Evolutionary conservation across 345 rosid genomes (phyloP).

Genomic region (Rubroshorea leprosula): DNA sequence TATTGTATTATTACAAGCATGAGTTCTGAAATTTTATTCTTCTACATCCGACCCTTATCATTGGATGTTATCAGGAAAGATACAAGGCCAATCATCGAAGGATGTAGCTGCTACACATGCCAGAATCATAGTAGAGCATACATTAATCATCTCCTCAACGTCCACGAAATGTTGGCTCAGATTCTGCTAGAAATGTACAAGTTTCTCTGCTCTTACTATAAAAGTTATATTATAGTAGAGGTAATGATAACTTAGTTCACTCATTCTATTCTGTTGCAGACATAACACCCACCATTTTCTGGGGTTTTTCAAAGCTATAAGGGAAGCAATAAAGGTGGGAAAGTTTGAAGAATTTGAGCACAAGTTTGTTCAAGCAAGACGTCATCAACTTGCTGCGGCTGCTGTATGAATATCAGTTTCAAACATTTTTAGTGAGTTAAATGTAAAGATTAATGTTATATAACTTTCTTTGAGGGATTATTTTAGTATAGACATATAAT

Average conservation of each 20-base stretch:
- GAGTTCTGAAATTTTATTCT: neutral
- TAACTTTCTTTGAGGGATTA: neutral
- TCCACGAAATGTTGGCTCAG: slow-evolving; percentile 76
- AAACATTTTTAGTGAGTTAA: neutral
- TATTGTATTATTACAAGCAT: too few species aligned
- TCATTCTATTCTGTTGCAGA: slow-evolving; percentile 31
- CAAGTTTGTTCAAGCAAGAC: slow-evolving; percentile 35
- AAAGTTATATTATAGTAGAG: neutral
- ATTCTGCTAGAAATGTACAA: slow-evolving; percentile 63
- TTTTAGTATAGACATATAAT: too few species aligned
- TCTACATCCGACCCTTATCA: neutral
- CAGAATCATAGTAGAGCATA: slow-evolving; percentile 69
- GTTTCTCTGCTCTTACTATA: neutral
- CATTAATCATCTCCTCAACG: slow-evolving; percentile 69
- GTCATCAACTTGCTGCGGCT: slow-evolving; percentile 25
- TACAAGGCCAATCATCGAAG: slow-evolving; percentile 39
- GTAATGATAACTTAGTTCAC: neutral
- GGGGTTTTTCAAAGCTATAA: slow-evolving; percentile 48
- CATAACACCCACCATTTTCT: slow-evolving; percentile 73
- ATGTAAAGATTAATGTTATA: neutral
- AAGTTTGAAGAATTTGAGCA: slow-evolving; percentile 40
- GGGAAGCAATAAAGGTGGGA: slow-evolving; percentile 54
- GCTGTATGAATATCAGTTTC: slow-evolving; percentile 9
- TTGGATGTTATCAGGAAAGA: slow-evolving; percentile 46
- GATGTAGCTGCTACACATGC: slow-evolving; percentile 65